Evolutionary conservation across 768 basidiomycete species (phyloP).

Genomic region (Tulasnella sp.): DNA sequence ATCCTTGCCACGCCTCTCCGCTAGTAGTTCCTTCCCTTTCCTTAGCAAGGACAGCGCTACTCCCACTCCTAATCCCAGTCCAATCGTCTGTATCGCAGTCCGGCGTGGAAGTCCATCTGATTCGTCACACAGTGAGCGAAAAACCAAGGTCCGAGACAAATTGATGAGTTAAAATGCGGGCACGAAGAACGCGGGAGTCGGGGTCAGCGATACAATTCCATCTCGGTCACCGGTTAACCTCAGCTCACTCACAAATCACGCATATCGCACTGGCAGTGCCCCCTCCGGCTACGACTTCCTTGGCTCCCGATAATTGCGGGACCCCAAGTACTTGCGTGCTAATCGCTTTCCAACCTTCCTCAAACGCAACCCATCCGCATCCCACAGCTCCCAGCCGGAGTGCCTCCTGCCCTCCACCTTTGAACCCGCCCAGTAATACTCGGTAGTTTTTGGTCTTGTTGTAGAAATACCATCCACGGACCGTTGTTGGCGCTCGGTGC

Average conservation of each 20-base stretch:
- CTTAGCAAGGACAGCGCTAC: constrained; percentile 43
- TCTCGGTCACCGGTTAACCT: background rate
- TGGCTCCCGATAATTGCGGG: constrained; percentile 35
- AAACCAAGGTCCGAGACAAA: background rate
- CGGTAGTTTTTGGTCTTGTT: constrained; percentile 93
- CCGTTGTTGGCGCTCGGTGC: constrained; percentile 74
- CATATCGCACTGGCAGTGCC: constrained; percentile 56
- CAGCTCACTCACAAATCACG: constrained; percentile 40
- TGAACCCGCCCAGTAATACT: constrained; percentile 64
- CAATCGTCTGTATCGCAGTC: constrained; percentile 40
- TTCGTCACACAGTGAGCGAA: background rate
- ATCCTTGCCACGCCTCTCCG: constrained; percentile 24
- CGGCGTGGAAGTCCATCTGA: constrained; percentile 54
- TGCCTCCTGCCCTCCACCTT: constrained; percentile 53
- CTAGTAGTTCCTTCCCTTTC: constrained; percentile 31
- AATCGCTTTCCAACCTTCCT: constrained; percentile 33
- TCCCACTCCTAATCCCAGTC: constrained; percentile 55
- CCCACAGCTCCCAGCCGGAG: constrained; percentile 43
- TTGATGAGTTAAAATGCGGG: background rate
- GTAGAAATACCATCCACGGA: constrained; percentile 92
- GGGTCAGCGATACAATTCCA: background rate
- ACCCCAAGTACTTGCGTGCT: constrained; percentile 28
- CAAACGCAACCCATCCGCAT: constrained; percentile 43
- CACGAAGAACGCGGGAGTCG: background rate
- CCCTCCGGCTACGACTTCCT: constrained; percentile 55